Percentiles rank a stretch among this genome's conserved stretches.
Evolutionary conservation across 2,329 filamentous ascomycete species (phyloP).

Genomic region (Hypoxylon sp.): DNA sequence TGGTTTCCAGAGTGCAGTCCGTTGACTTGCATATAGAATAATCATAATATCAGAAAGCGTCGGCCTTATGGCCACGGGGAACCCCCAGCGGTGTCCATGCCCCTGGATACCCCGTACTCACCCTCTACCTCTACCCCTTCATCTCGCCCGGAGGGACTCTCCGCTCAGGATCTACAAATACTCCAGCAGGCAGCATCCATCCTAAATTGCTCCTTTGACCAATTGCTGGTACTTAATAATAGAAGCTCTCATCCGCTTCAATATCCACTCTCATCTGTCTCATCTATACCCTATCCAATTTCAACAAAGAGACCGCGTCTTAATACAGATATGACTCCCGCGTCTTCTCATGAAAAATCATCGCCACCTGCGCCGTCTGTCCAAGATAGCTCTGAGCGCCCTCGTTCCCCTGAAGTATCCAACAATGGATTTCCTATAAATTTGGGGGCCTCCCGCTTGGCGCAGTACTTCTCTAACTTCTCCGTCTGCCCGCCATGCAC

Average conservation of each 20-base stretch:
- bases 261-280: conserved; percentile 54
- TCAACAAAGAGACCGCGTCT: conserved; percentile 51
- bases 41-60: conserved; percentile 61
- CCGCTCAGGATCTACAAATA: conserved; percentile 54
- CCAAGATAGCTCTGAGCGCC: conserved; percentile 43
- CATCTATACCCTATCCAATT: conserved; percentile 44
- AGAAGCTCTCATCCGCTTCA: conserved; percentile 52
- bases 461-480: conserved; percentile 56
- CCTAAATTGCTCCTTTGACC: conserved; percentile 52
- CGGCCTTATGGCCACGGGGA: conserved; percentile 60
- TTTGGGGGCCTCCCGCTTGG: conserved; percentile 52
- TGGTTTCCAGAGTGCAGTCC: conserved; percentile 50
- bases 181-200: conserved; percentile 55
- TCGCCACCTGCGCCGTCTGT: conserved; percentile 40
- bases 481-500: conserved; percentile 57
- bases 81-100: conserved; percentile 56
- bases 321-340: conserved; percentile 49
- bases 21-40: conserved; percentile 57
- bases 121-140: conserved; percentile 49
- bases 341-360: conserved; percentile 50
- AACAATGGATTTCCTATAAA: conserved; percentile 45
- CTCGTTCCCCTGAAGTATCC: conserved; percentile 28
- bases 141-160: conserved; percentile 47
- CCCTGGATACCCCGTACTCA: conserved; percentile 54
- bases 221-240: conserved; percentile 54